phyloP scores from a whole-genome alignment of 2,329 filamentous ascomycete genomes.

The Mariannaea sp. region DNA sequence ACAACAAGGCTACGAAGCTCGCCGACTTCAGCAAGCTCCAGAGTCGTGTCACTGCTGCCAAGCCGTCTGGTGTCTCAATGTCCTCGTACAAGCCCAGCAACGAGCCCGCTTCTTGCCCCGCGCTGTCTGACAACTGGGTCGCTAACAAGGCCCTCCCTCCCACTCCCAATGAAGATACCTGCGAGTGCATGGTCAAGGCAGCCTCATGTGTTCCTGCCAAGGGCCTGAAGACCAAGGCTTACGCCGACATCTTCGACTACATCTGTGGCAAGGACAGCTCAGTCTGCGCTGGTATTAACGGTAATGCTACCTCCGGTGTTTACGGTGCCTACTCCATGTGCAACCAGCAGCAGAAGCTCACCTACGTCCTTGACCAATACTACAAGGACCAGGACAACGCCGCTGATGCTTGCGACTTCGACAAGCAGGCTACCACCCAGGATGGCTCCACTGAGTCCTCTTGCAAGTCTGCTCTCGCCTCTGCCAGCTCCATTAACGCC shows the following conservation, averaged over 20 bases:
- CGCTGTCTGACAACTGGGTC: conserved; percentile 67
- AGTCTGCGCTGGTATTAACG: conserved; percentile 70
- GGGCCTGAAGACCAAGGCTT: conserved; percentile 61
- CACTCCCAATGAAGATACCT: conserved; percentile 76
- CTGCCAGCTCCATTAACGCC: conserved; percentile 64
- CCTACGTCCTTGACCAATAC: conserved; percentile 75
- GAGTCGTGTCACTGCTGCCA: conserved; percentile 69
- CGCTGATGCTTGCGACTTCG: conserved; percentile 70
- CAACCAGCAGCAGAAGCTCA: conserved; percentile 69
- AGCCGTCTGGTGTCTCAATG: conserved; percentile 68
- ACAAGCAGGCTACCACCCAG: conserved; percentile 65
- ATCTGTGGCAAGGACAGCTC: conserved; percentile 65
- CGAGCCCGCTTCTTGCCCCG: conserved; percentile 74
- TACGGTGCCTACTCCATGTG: conserved; percentile 85
- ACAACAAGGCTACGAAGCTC: conserved; percentile 66
- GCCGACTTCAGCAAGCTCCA: conserved; percentile 76
- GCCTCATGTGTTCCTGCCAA: conserved; percentile 71
- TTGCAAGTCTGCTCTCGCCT: conserved; percentile 64
- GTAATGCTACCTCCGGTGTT: conserved; percentile 67
- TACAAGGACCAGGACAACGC: conserved; percentile 62
- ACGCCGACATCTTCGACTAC: conserved; percentile 71
- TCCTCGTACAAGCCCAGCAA: conserved; percentile 75
- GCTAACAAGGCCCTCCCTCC: conserved; percentile 73
- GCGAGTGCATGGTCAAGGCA: conserved; percentile 81
- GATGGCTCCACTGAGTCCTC: conserved; percentile 51